Conservation (phyloP, 176 grass and related monocot genomes). For the Triticum urartu region DNA sequence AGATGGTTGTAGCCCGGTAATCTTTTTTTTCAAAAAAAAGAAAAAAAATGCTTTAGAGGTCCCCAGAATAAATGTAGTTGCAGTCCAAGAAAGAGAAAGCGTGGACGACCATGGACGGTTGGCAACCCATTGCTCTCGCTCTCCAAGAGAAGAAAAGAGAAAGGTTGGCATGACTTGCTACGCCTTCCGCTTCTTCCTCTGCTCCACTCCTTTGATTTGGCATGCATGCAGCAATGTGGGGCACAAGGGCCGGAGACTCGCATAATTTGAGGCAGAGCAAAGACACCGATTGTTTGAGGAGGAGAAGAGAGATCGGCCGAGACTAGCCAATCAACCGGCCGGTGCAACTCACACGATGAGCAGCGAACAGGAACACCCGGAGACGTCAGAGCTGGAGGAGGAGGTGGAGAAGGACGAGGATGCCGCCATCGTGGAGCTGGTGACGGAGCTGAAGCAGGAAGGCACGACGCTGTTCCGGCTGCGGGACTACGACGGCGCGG, state of each 20-base stretch:
- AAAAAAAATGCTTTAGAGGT: no score
- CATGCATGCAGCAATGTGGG: constrained; percentile 6
- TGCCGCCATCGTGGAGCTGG: constrained; percentile 7
- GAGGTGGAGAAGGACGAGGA: neutral
- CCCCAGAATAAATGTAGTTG: no score
- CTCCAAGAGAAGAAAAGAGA: neutral
- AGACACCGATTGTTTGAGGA: neutral
- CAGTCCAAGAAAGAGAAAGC: neutral
- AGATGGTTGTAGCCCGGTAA: no score
- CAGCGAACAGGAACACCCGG: neutral
- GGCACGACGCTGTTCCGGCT: constrained; percentile 10
- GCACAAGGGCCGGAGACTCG: neutral
- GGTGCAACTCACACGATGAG: neutral
- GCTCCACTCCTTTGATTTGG: constrained; percentile 8
- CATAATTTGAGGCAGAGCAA: neutral
- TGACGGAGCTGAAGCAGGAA: constrained; percentile 26
- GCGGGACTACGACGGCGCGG: constrained; percentile 3
- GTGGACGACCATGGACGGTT: neutral
- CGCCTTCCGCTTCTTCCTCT: neutral
- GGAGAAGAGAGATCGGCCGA: neutral
- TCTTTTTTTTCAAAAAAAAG: no score
- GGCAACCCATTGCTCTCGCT: neutral
- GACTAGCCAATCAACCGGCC: neutral
- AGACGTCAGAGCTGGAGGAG: neutral
- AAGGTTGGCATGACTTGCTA: neutral